Evolutionary conservation across 495 filamentous ascomycete species (phyloP).

Genomic region (Aspergillus ellipticus): DNA sequence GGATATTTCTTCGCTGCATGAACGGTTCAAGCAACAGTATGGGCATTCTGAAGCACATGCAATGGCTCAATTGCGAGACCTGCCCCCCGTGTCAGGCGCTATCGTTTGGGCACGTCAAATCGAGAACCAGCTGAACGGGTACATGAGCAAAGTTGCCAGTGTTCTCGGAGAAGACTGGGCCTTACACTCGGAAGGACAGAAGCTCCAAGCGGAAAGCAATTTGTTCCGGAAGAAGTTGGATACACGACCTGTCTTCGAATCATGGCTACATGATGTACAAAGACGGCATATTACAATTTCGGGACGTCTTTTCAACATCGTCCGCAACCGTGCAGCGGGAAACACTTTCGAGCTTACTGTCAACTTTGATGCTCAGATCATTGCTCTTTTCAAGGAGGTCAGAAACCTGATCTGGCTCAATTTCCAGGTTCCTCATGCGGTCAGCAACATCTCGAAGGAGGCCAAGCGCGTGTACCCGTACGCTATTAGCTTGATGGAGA

Average conservation of each 20-base stretch:
- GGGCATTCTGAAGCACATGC: constrained; percentile 95
- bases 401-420: constrained; percentile 91
- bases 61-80: constrained; percentile 93
- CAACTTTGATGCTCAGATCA: constrained; percentile 96
- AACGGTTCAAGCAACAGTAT: constrained; percentile 98
- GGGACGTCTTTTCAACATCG: constrained; percentile 86
- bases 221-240: constrained; percentile 95
- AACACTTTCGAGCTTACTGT: constrained; percentile 83
- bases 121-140: constrained; percentile 85
- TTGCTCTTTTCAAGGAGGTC: constrained; percentile 98
- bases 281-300: constrained; percentile 83
- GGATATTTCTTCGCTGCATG: constrained; percentile 87
- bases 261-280: constrained; percentile 88
- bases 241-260: constrained; percentile 86
- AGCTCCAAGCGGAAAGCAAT: constrained; percentile 80
- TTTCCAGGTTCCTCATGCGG: constrained; percentile 84
- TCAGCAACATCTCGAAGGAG: constrained; percentile 95
- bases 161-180: constrained; percentile 93
- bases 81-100: constrained; percentile 91
- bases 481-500: constrained; percentile 97
- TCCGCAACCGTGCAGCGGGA: constrained; percentile 77
- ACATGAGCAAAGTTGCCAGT: constrained; percentile 97
- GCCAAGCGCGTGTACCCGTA: constrained; percentile 96
- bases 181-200: constrained; percentile 90
- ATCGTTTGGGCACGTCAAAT: constrained; percentile 98